These are phyloP conservation scores for Hericium rajendrae DNA, from an alignment of 768 basidiomycete species.

Conservation along the genomic window DNA sequence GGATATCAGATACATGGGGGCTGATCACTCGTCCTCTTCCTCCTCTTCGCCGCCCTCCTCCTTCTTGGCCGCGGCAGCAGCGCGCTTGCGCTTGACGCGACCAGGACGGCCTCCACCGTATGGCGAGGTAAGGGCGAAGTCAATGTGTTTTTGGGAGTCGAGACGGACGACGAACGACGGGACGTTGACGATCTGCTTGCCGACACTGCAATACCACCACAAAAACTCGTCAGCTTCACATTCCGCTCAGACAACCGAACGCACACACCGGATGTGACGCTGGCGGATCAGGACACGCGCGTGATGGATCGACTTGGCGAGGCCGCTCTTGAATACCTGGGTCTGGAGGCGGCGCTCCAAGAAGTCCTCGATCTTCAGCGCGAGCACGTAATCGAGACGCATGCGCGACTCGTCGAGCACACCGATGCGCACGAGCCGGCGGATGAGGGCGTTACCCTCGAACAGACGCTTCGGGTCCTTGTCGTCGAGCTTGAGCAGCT, in stretches of 20 bases:
- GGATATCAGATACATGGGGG: background rate
- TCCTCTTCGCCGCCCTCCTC: slow-evolving; percentile 85
- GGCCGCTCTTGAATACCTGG: slow-evolving; percentile 97
- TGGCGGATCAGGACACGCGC: slow-evolving; percentile 97
- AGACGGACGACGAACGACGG: slow-evolving; percentile 98
- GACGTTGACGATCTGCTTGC: slow-evolving; percentile 98
- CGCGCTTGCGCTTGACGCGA: slow-evolving; percentile 98
- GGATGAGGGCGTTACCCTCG: slow-evolving; percentile 96
- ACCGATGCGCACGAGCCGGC: slow-evolving; percentile 96
- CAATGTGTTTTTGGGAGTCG: slow-evolving; percentile 99
- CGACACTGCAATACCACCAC: slow-evolving; percentile 50
- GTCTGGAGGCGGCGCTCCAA: slow-evolving; percentile 98
- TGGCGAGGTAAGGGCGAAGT: slow-evolving; percentile 95
- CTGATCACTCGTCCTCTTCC: slow-evolving; percentile 64
- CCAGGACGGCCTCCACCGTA: slow-evolving; percentile 92
- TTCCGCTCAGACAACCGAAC: background rate
- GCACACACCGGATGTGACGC: slow-evolving; percentile 87
- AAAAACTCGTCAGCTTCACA: background rate
- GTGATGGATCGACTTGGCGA: slow-evolving; percentile 98
- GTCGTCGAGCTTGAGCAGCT: slow-evolving; percentile 98
- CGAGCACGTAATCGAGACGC: slow-evolving; percentile 99
- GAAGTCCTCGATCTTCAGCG: slow-evolving; percentile 99
- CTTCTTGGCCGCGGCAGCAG: slow-evolving; percentile 84
- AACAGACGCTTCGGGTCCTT: slow-evolving; percentile 99
- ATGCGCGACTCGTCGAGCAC: slow-evolving; percentile 98